phyloP scores from a whole-genome alignment of 2,329 filamentous ascomycete genomes.

The Claviceps sp. region DNA sequence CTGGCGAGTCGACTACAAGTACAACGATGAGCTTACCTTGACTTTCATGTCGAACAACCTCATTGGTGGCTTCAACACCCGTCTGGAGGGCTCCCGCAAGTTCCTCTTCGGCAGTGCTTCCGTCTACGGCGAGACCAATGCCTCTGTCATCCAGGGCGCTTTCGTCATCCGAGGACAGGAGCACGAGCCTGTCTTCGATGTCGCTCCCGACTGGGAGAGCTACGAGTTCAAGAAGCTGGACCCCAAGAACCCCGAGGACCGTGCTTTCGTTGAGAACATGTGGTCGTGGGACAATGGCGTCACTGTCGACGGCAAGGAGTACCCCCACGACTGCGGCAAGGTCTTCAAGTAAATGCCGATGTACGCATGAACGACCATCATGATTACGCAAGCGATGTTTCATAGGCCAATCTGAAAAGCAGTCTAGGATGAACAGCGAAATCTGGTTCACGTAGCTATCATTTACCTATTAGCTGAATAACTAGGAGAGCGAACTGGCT shows the following conservation, averaged over 20 bases:
- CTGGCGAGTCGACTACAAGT: slow-evolving; percentile 95
- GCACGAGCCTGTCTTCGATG: slow-evolving; percentile 74
- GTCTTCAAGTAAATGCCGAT: slow-evolving; percentile 77
- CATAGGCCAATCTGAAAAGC: slow-evolving; percentile 10
- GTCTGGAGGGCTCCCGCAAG: slow-evolving; percentile 96
- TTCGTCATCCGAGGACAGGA: slow-evolving; percentile 94
- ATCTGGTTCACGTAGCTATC: neutral
- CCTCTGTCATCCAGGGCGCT: slow-evolving; percentile 83
- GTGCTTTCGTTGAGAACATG: slow-evolving; percentile 68
- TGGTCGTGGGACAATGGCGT: slow-evolving; percentile 90
- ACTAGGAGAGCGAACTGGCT: too few relatives aligned
- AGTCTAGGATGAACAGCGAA: neutral
- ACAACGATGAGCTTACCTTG: slow-evolving; percentile 93
- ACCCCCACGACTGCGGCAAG: slow-evolving; percentile 82
- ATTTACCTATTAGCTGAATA: too few relatives aligned
- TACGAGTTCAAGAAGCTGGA: slow-evolving; percentile 97
- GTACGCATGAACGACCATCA: slow-evolving; percentile 15
- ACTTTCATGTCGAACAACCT: slow-evolving; percentile 99
- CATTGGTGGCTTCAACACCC: slow-evolving; percentile 94
- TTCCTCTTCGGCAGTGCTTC: slow-evolving; percentile 86
- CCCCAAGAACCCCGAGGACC: slow-evolving; percentile 71
- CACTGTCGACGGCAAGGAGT: slow-evolving; percentile 71
- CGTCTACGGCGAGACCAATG: slow-evolving; percentile 80
- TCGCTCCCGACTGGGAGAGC: slow-evolving; percentile 93
- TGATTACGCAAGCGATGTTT: neutral